Evolutionary conservation across 768 basidiomycete genomes (phyloP).

Genomic region (Multifurca ochricompacta): DNA sequence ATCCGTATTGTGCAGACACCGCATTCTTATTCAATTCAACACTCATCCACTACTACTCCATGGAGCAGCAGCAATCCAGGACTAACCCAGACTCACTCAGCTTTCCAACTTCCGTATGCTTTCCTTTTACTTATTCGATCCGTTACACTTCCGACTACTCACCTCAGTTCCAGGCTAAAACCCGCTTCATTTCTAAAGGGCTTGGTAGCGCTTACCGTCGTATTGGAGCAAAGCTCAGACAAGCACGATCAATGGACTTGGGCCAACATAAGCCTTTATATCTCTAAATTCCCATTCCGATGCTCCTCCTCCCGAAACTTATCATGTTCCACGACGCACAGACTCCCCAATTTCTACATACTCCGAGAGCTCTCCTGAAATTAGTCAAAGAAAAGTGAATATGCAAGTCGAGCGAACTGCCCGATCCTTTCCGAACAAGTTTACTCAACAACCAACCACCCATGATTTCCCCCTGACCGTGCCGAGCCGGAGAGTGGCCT

Average conservation of each 20-base stretch:
- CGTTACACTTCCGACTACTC: background rate
- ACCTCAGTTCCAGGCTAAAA: slow-evolving; percentile 2
- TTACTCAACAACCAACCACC: background rate
- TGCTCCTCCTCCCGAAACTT: background rate
- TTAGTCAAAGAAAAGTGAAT: slow-evolving; percentile 11
- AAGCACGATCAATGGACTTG: slow-evolving; percentile 5
- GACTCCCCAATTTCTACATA: slow-evolving; percentile 1
- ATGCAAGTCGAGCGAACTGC: slow-evolving; percentile 3
- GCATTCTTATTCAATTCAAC: too few species aligned
- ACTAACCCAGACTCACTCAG: background rate
- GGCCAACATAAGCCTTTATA: background rate
- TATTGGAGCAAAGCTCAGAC: slow-evolving; percentile 8
- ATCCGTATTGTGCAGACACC: background rate
- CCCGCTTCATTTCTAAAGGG: slow-evolving; percentile 4
- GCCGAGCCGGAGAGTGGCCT: background rate
- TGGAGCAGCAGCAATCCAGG: slow-evolving; percentile 1
- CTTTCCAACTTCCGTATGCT: slow-evolving; percentile 5
- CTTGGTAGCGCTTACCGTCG: slow-evolving; percentile 11
- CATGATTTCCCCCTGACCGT: background rate
- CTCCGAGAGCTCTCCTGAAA: slow-evolving; percentile 14
- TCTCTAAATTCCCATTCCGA: background rate
- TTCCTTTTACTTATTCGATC: background rate
- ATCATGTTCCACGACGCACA: background rate
- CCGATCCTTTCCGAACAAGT: slow-evolving; percentile 1
- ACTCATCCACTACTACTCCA: background rate